Base-by-base conservation (phyloP, 2,329 filamentous ascomycete genomes). In the Pseudogymnoascus sp. region DNA sequence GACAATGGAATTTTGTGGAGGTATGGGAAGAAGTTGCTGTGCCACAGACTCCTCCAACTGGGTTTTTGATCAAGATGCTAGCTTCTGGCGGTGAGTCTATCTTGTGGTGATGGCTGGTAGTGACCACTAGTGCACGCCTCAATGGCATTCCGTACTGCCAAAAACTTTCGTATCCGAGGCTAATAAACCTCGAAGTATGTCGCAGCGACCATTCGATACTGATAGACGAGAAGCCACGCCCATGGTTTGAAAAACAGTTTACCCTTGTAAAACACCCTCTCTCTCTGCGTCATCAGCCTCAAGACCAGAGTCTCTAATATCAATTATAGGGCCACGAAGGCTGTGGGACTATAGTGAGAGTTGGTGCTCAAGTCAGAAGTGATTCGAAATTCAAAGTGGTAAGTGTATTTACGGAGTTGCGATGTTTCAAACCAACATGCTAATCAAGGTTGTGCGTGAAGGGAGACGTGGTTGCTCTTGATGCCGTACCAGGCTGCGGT, bases 401-500 rank as follows among this genome's bases (percentile, higher is more conserved):
- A 18, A 2, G 45, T 55, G 12, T 18, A 1, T 6, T 18, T 8
- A 18, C 25, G 9, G 45, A 33, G 25, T 55, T 9, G 2, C 25
- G 8, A 33, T 3, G 4, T 31, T 6, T 4, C n/a, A 18, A n/a
- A 18, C n/a, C 25, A 31, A 18, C 25, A 33, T 55, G n/a, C 25
- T 55, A 40, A 35, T 45, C 35, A 8, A 60, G 16, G 18, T 18
- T 55, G 7, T 33, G 25, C 25, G 45, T 55, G 25, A 31, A 70
- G 69, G 73, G 73, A 2, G 72, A 75, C 49, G 63, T 71, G 9
- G 72, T 75, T 18, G 71, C 69, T 7, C 66, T 75, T 23, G 67
- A 72, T 61, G 68, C 68, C 1, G 69, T 73, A 21, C 71, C 73
- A 7, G 72, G 75, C 8, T 77, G 76, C 62, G 71, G 71, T 4